These are phyloP conservation scores for Ogataea hybrid DNA, from an alignment of 1,139 yeast species.

Conservation along the genomic window DNA sequence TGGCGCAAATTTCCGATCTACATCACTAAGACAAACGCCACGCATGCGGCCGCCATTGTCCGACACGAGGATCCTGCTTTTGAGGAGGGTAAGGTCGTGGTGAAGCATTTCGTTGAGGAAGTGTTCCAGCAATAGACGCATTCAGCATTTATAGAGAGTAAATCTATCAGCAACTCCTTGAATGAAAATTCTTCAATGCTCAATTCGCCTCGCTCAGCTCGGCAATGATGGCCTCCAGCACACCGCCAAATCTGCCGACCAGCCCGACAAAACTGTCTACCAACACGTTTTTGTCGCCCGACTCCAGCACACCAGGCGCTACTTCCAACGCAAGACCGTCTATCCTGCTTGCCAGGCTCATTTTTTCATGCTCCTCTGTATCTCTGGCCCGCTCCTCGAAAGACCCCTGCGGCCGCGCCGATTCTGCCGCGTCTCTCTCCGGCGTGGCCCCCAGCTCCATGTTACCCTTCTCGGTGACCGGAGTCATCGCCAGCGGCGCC, in stretches of 20 bases:
- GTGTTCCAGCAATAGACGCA: slow-evolving; percentile 24
- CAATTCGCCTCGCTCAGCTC: slow-evolving; percentile 12
- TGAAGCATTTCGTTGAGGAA: slow-evolving; percentile 60
- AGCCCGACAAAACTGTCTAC: slow-evolving; percentile 15
- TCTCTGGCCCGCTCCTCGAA: slow-evolving; percentile 1
- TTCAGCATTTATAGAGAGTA: neutral
- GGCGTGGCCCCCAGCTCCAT: slow-evolving; percentile 26
- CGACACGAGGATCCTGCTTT: slow-evolving; percentile 49
- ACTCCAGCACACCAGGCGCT: slow-evolving; percentile 2
- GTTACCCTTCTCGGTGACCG: slow-evolving; percentile 58
- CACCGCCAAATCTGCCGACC: slow-evolving; percentile 18
- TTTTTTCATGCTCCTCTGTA: slow-evolving; percentile 1
- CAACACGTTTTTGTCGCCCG: slow-evolving; percentile 14
- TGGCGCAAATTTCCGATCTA: slow-evolving; percentile 76
- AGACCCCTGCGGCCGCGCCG: slow-evolving; percentile 9
- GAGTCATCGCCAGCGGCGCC: slow-evolving; percentile 71
- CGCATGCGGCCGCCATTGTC: slow-evolving; percentile 83
- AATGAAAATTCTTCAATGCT: neutral
- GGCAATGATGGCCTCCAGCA: slow-evolving; percentile 21
- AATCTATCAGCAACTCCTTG: no score
- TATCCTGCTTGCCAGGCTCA: slow-evolving; percentile 4
- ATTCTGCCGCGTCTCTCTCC: slow-evolving; percentile 17
- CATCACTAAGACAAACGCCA: slow-evolving; percentile 59
- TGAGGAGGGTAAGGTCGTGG: slow-evolving; percentile 68
- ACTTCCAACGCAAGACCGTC: slow-evolving; percentile 2